Evolutionary conservation across 768 basidiomycete species (phyloP).

Genomic region (Termitomyces sp.): DNA sequence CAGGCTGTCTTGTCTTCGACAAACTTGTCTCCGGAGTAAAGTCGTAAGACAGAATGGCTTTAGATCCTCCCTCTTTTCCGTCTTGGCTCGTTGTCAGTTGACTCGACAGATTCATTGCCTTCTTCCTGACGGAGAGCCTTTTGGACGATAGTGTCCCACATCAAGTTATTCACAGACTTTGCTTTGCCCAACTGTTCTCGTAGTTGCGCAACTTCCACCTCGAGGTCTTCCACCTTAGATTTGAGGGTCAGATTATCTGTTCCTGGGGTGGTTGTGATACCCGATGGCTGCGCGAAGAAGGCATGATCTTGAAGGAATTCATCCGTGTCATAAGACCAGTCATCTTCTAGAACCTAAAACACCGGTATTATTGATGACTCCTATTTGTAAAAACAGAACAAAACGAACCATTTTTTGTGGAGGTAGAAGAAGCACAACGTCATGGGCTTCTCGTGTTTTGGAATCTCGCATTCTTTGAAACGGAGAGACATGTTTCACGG

Average conservation of each 20-base stretch:
- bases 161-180: slow-evolving; percentile 87
- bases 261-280: slow-evolving; percentile 20
- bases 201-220: slow-evolving; percentile 64
- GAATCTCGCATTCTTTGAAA: slow-evolving; percentile 74
- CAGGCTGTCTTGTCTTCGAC: neutral
- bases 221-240: slow-evolving; percentile 61
- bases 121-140: slow-evolving; percentile 42
- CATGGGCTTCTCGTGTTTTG: slow-evolving; percentile 65
- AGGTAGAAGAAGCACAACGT: slow-evolving; percentile 62
- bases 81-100: slow-evolving; percentile 19
- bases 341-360: slow-evolving; percentile 26
- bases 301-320: slow-evolving; percentile 65
- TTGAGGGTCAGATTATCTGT: slow-evolving; percentile 40
- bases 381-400: slow-evolving; percentile 3
- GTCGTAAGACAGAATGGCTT: neutral
- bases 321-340: slow-evolving; percentile 40
- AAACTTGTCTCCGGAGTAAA: no score
- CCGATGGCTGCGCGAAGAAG: slow-evolving; percentile 53
- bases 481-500: slow-evolving; percentile 59
- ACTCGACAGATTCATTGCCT: slow-evolving; percentile 15
- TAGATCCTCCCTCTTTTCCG: slow-evolving; percentile 28
- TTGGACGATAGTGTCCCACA: slow-evolving; percentile 88
- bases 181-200: slow-evolving; percentile 75
- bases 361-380: neutral
- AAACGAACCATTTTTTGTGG: slow-evolving; percentile 37